A percentile compares a stretch with the other conserved stretches of the same genome.
phyloP scores from a whole-genome alignment of 176 grass and related monocot genomes.

The Calamus simplicifolius region DNA sequence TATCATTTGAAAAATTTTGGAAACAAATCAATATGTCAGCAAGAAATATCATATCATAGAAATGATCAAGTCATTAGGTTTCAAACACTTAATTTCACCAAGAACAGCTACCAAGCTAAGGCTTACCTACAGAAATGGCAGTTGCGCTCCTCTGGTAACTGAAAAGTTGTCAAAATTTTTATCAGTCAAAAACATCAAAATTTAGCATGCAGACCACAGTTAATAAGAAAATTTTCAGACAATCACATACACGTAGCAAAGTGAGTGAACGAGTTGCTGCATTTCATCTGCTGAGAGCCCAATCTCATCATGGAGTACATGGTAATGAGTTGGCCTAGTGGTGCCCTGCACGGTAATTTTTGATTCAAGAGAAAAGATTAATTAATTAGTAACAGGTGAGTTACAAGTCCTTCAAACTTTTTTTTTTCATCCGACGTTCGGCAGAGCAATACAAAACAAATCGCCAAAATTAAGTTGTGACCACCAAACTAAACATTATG shows the following conservation, averaged over 20 bases:
- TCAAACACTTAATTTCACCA: too few species aligned
- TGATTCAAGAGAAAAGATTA: too few species aligned
- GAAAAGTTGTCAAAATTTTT: slow-evolving; percentile 17
- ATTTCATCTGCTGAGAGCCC: slow-evolving; percentile 62
- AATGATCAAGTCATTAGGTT: too few species aligned
- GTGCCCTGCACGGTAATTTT: slow-evolving; percentile 43
- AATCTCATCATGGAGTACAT: slow-evolving; percentile 84
- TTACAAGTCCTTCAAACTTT: background rate
- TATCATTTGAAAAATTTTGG: too few species aligned
- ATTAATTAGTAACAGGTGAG: too few species aligned
- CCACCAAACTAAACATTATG: background rate
- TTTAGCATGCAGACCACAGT: background rate
- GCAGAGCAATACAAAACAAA: background rate
- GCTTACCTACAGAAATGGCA: slow-evolving; percentile 83
- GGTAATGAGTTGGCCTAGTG: slow-evolving; percentile 78
- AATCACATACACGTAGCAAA: slow-evolving; percentile 77
- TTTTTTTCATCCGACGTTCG: too few species aligned
- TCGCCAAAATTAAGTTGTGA: background rate
- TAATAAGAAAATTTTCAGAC: too few species aligned
- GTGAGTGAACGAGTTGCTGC: slow-evolving; percentile 75
- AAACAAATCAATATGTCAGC: too few species aligned
- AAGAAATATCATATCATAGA: too few species aligned
- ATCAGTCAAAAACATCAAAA: background rate
- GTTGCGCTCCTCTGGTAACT: slow-evolving; percentile 92
- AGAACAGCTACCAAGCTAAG: too few species aligned